Evolutionary conservation across 2,329 filamentous ascomycete species (phyloP).

Genomic region (Aspergillus sp.): DNA sequence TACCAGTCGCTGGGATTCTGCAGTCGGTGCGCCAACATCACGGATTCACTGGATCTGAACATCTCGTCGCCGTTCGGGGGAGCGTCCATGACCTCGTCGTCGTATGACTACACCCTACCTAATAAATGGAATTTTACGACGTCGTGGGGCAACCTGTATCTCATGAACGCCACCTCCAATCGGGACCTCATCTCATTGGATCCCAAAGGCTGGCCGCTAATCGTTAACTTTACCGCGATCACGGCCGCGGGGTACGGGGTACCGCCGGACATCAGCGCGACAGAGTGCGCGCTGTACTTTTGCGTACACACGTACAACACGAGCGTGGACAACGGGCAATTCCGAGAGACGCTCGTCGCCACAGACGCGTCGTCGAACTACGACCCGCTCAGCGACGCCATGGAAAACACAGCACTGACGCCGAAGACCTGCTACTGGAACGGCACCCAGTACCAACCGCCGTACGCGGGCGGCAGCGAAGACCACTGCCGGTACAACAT

Average conservation of each 20-base stretch:
- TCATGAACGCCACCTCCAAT: slow-evolving; percentile 14
- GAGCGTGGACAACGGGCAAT: slow-evolving; percentile 9
- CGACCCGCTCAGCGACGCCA: background rate
- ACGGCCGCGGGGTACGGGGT: slow-evolving; percentile 9
- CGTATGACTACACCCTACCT: slow-evolving; percentile 14
- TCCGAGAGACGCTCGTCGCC: slow-evolving; percentile 9
- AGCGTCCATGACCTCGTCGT: background rate
- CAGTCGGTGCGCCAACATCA: slow-evolving; percentile 16
- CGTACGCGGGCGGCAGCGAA: background rate
- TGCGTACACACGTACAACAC: slow-evolving; percentile 17
- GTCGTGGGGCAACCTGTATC: slow-evolving; percentile 6
- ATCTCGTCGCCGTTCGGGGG: background rate
- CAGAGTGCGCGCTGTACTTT: slow-evolving; percentile 17
- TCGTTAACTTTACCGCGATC: slow-evolving; percentile 18
- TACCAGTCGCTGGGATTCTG: slow-evolving; percentile 27
- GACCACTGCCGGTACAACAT: slow-evolving; percentile 15
- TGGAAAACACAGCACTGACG: slow-evolving; percentile 6
- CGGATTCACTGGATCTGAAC: slow-evolving; percentile 5
- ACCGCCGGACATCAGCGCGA: slow-evolving; percentile 10
- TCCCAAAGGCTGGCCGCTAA: slow-evolving; percentile 4
- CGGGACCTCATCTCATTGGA: slow-evolving; percentile 10
- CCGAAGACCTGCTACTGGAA: slow-evolving; percentile 17
- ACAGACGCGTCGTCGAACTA: slow-evolving; percentile 8
- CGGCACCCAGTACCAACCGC: slow-evolving; percentile 4
- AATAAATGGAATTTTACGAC: slow-evolving; percentile 13